Percentiles rank a stretch among this genome's conserved stretches.
Evolutionary conservation across 495 filamentous ascomycete genomes (phyloP).

Genomic region (Tuber melanosporum): DNA sequence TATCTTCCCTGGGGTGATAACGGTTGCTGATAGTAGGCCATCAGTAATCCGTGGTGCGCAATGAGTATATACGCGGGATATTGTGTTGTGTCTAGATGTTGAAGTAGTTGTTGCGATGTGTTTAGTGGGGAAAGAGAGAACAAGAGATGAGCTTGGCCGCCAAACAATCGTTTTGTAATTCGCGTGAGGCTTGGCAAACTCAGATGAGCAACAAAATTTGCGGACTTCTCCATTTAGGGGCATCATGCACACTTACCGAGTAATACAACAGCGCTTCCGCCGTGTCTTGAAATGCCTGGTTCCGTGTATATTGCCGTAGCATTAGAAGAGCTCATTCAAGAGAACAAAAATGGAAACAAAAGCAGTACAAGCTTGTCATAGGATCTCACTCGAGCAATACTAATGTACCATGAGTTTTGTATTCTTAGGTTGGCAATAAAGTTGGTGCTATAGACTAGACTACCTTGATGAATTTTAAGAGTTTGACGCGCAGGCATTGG

Average conservation of each 20-base stretch:
- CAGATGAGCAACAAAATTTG: neutral
- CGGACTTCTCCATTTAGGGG: neutral
- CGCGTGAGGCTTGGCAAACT: neutral
- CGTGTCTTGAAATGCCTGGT: neutral
- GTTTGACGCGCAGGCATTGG: no score
- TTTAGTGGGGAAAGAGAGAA: neutral
- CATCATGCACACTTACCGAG: neutral
- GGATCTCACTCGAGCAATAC: neutral
- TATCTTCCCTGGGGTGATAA: conserved; percentile 18
- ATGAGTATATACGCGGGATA: neutral
- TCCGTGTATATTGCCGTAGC: neutral
- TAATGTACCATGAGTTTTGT: neutral
- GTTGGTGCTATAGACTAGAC: neutral
- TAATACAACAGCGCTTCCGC: neutral
- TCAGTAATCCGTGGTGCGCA: conserved; percentile 1
- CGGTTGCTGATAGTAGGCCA: conserved; percentile 33
- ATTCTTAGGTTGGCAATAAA: neutral
- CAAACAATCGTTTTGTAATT: neutral
- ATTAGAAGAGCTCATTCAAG: neutral
- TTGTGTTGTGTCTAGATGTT: neutral
- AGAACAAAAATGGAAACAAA: neutral
- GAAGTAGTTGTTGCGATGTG: neutral
- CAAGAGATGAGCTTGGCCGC: neutral
- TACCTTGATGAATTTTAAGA: neutral
- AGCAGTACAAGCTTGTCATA: neutral